Evolutionary conservation across 495 filamentous ascomycete genomes (phyloP).

Genomic region (Tuber umbilicatum): DNA sequence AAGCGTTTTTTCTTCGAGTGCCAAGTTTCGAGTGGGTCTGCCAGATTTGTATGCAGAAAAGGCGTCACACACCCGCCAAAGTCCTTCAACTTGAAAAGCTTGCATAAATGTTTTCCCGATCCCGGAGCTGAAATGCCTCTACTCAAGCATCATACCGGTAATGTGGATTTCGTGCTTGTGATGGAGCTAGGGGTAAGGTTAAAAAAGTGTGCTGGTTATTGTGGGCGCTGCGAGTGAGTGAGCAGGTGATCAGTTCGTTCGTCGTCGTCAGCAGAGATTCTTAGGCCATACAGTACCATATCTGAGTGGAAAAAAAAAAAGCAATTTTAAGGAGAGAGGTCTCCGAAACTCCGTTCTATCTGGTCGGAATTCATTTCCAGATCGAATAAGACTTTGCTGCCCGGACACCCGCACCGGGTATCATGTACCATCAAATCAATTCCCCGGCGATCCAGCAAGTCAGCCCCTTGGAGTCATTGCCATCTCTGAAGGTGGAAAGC

Average conservation of each 20-base stretch:
- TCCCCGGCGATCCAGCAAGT: neutral
- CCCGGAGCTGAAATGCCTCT: too few species aligned
- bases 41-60: too few species aligned
- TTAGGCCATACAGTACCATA: neutral
- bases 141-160: too few species aligned
- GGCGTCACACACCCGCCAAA: too few species aligned
- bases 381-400: neutral
- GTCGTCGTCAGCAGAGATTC: neutral
- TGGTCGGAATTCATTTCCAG: neutral
- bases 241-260: neutral
- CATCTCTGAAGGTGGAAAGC: neutral
- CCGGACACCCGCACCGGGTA: neutral
- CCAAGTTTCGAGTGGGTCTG: too few species aligned
- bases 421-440: neutral
- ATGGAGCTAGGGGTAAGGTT: neutral
- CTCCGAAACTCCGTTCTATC: neutral
- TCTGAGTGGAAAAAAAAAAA: neutral
- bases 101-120: too few species aligned
- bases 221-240: neutral
- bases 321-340: neutral
- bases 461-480: neutral
- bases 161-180: neutral
- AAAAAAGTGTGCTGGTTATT: neutral
- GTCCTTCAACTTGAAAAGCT: too few species aligned
- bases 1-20: too few species aligned